These are phyloP conservation scores for Penicillium sclerotigenum DNA, from an alignment of 2,329 filamentous ascomycete genomes.

Conservation along the genomic window DNA sequence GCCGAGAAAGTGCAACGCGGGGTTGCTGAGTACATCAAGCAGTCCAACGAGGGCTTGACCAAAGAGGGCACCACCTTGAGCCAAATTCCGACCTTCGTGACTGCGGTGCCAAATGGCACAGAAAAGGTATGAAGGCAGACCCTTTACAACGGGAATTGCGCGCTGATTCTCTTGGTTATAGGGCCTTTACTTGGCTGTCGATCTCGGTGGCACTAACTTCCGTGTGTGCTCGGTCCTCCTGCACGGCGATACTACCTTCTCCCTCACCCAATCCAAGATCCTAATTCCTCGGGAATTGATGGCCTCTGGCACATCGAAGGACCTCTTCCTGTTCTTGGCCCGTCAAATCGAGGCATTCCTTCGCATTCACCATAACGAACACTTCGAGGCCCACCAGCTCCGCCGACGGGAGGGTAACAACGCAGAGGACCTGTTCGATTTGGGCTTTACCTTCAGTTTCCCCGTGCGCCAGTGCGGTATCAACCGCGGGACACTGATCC, in stretches of 20 bases:
- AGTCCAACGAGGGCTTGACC: slow-evolving; percentile 82
- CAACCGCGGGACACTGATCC: slow-evolving; percentile 88
- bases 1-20: slow-evolving; percentile 73
- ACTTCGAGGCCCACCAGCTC: slow-evolving; percentile 69
- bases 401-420: slow-evolving; percentile 61
- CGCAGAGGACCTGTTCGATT: slow-evolving; percentile 78
- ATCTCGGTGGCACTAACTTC: slow-evolving; percentile 98
- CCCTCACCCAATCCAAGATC: slow-evolving; percentile 87
- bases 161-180: slow-evolving; percentile 38
- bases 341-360: slow-evolving; percentile 90
- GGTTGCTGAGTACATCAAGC: slow-evolving; percentile 78
- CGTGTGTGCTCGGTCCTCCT: slow-evolving; percentile 93
- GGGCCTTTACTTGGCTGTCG: slow-evolving; percentile 94
- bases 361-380: slow-evolving; percentile 79
- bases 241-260: slow-evolving; percentile 92
- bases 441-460: slow-evolving; percentile 99
- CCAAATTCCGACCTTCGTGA: slow-evolving; percentile 97
- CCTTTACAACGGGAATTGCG: background rate
- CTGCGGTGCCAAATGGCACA: slow-evolving; percentile 90
- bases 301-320: slow-evolving; percentile 78
- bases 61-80: slow-evolving; percentile 78
- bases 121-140: slow-evolving; percentile 68
- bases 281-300: slow-evolving; percentile 87
- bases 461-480: slow-evolving; percentile 91
- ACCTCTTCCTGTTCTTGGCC: slow-evolving; percentile 89